phyloP scores from a whole-genome alignment of 2,329 filamentous ascomycete genomes.

The Epichloe sp. region DNA sequence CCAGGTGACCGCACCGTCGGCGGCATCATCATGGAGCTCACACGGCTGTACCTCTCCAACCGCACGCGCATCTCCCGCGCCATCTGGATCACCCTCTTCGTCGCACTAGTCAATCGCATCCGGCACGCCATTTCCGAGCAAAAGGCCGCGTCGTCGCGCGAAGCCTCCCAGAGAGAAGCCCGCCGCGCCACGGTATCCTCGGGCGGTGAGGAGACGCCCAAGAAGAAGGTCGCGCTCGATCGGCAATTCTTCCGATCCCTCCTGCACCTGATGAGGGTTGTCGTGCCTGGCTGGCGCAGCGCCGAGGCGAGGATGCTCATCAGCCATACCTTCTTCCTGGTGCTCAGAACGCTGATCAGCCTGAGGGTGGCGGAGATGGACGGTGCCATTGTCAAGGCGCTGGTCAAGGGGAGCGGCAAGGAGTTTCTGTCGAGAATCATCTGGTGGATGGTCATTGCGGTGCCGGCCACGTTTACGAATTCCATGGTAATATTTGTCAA shows the following conservation, averaged over 20 bases:
- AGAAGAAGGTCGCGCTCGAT: slow-evolving; percentile 84
- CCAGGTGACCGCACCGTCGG: slow-evolving; percentile 50
- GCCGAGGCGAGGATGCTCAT: slow-evolving; percentile 77
- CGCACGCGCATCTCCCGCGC: slow-evolving; percentile 71
- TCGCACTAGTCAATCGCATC: slow-evolving; percentile 73
- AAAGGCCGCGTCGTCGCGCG: slow-evolving; percentile 64
- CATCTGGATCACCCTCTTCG: slow-evolving; percentile 70
- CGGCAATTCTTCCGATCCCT: slow-evolving; percentile 68
- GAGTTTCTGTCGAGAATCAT: slow-evolving; percentile 80
- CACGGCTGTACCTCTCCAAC: slow-evolving; percentile 61
- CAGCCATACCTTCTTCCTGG: slow-evolving; percentile 86
- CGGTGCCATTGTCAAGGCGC: slow-evolving; percentile 77
- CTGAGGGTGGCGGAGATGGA: slow-evolving; percentile 94
- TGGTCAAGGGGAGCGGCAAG: slow-evolving; percentile 82
- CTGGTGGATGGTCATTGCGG: slow-evolving; percentile 97
- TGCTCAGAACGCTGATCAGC: slow-evolving; percentile 82
- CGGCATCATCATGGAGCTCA: slow-evolving; percentile 51
- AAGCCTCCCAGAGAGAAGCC: slow-evolving; percentile 41
- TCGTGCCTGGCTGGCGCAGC: slow-evolving; percentile 79
- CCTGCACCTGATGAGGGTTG: slow-evolving; percentile 66
- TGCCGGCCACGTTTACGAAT: slow-evolving; percentile 95
- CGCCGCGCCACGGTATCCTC: slow-evolving; percentile 36
- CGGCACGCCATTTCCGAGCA: slow-evolving; percentile 88
- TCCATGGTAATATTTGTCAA: slow-evolving; percentile 57
- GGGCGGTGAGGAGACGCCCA: slow-evolving; percentile 25